phyloP scores from a whole-genome alignment of 192 early-diverging fungal species.

The Rhizophagus clarus region DNA sequence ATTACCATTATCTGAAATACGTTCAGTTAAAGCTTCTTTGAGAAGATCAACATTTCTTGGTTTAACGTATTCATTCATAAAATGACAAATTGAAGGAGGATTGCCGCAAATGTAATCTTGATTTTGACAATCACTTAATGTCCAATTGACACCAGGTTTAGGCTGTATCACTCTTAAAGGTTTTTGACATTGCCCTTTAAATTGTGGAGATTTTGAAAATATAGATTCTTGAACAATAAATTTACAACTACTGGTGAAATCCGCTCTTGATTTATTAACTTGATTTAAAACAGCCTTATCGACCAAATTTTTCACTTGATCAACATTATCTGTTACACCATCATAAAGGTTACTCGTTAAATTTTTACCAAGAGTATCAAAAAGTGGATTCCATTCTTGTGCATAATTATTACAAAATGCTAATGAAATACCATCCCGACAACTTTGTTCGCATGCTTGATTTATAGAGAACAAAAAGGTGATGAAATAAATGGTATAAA shows the following conservation, averaged over 20 bases:
- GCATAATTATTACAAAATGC: slow-evolving; percentile 51
- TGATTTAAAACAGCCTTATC: slow-evolving; percentile 14
- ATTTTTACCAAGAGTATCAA: slow-evolving; percentile 30
- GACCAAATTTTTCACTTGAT: slow-evolving; percentile 19
- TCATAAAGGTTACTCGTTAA: slow-evolving; percentile 34
- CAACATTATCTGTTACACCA: slow-evolving; percentile 33
- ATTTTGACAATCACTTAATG: slow-evolving; percentile 51
- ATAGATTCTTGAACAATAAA: slow-evolving; percentile 46
- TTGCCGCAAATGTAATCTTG: slow-evolving; percentile 64
- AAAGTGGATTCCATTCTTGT: slow-evolving; percentile 32
- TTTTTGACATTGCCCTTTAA: slow-evolving; percentile 61
- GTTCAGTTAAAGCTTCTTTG: no score
- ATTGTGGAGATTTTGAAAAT: slow-evolving; percentile 50
- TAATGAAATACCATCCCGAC: slow-evolving; percentile 48
- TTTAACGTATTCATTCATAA: neutral
- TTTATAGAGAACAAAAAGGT: no score
- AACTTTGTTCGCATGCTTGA: slow-evolving; percentile 53
- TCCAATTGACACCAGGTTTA: slow-evolving; percentile 50
- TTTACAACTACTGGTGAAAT: slow-evolving; percentile 19
- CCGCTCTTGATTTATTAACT: slow-evolving; percentile 19
- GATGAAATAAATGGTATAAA: no score
- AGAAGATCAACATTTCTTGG: neutral
- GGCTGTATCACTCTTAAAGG: slow-evolving; percentile 53
- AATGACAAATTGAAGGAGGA: slow-evolving; percentile 60
- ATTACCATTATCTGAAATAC: neutral